These are phyloP conservation scores for Cutaneotrichosporon cyanovorans DNA, from an alignment of 1,284 basidiomycete species.

Conservation along the genomic window DNA sequence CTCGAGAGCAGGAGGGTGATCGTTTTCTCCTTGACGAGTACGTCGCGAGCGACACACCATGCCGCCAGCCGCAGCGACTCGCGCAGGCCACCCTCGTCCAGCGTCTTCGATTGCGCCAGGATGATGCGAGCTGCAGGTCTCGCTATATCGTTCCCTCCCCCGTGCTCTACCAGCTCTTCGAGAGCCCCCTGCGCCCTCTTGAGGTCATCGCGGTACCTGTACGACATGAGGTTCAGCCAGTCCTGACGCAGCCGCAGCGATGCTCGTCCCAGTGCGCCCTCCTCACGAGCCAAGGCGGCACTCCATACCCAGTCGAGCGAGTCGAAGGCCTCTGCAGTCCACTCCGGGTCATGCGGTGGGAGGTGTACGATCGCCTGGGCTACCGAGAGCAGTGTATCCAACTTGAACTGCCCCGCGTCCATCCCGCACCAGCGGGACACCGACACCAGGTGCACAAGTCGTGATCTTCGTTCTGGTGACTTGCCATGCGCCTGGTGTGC, in stretches of 20 bases:
- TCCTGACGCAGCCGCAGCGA: constrained; percentile 2
- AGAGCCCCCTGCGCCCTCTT: constrained; percentile 3
- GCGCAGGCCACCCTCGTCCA: neutral
- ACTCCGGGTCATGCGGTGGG: neutral
- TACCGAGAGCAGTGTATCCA: constrained; percentile 3
- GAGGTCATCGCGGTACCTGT: constrained; percentile 4
- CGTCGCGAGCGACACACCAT: constrained; percentile 13
- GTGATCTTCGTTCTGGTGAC: constrained; percentile 5
- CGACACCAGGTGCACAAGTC: constrained; percentile 18
- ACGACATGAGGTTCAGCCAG: constrained; percentile 8
- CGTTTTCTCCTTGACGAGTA: constrained; percentile 1
- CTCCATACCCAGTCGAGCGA: constrained; percentile 18
- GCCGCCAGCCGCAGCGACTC: constrained; percentile 11
- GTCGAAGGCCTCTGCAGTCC: constrained; percentile 1
- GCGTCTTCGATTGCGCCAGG: neutral
- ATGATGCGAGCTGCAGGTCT: constrained; percentile 1
- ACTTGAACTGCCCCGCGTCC: constrained; percentile 13
- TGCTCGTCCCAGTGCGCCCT: neutral
- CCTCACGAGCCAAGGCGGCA: neutral
- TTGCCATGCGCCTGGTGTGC: constrained; percentile 21
- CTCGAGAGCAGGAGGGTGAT: constrained; percentile 3
- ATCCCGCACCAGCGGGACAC: constrained; percentile 29
- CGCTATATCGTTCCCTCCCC: constrained; percentile 13
- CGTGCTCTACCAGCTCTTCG: constrained; percentile 18
- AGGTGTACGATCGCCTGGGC: neutral